A percentile compares a stretch with the other conserved stretches of the same genome.
phyloP scores from a whole-genome alignment of 2,329 filamentous ascomycete species.

The Xenosphaeropsis pyriputrescens region DNA sequence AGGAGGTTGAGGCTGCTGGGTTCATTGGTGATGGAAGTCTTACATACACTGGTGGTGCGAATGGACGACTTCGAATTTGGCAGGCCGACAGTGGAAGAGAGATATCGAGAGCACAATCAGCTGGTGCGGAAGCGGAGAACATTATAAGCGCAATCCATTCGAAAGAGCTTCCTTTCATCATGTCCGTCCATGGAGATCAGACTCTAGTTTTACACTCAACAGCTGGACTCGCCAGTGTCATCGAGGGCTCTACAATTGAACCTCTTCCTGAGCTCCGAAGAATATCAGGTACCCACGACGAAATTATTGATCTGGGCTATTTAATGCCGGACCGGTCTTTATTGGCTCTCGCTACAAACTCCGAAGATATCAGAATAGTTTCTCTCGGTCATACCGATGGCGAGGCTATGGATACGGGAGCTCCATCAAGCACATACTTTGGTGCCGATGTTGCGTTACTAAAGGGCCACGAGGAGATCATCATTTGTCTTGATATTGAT shows the following conservation, averaged over 20 bases:
- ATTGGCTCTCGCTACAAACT: slow-evolving; percentile 85
- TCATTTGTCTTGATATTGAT: slow-evolving; percentile 87
- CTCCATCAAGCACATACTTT: slow-evolving; percentile 45
- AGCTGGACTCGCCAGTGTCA: slow-evolving; percentile 22
- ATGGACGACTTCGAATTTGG: slow-evolving; percentile 75
- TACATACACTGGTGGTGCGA: slow-evolving; percentile 74
- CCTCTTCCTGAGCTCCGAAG: slow-evolving; percentile 40
- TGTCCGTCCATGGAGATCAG: slow-evolving; percentile 81
- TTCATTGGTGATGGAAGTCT: slow-evolving; percentile 59
- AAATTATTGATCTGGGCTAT: slow-evolving; percentile 90
- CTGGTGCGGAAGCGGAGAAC: slow-evolving; percentile 43
- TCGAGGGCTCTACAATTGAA: slow-evolving; percentile 18
- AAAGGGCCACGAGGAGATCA: slow-evolving; percentile 86
- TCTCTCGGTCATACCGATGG: slow-evolving; percentile 37
- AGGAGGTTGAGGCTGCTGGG: slow-evolving; percentile 71
- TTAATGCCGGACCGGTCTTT: slow-evolving; percentile 67
- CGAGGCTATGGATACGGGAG: slow-evolving; percentile 6
- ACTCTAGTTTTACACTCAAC: slow-evolving; percentile 64
- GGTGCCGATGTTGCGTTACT: slow-evolving; percentile 79
- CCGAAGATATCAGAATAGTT: slow-evolving; percentile 81
- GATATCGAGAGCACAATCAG: slow-evolving; percentile 57
- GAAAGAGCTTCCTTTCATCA: slow-evolving; percentile 49
- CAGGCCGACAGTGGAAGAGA: slow-evolving; percentile 63
- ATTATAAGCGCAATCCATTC: slow-evolving; percentile 62
- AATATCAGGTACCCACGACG: slow-evolving; percentile 93